Conservation (phyloP, 768 basidiomycete species). For the Podaxis sp. region DNA sequence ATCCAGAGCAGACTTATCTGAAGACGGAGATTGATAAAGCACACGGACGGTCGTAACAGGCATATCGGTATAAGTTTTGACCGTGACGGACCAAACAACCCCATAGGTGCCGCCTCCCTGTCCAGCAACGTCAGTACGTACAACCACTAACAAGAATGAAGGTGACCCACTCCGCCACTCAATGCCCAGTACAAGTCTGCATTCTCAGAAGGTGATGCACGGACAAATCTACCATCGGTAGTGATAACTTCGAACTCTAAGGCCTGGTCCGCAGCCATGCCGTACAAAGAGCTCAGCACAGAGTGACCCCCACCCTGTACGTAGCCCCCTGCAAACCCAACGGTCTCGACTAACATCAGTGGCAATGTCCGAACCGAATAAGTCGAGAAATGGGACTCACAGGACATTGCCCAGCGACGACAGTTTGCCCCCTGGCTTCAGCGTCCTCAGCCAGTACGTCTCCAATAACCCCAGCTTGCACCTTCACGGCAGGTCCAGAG, state of each 20-base stretch:
- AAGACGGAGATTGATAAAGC: slow-evolving; percentile 10
- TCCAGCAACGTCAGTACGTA: background rate
- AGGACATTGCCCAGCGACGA: slow-evolving; percentile 20
- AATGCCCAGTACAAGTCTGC: slow-evolving; percentile 45
- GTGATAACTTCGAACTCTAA: slow-evolving; percentile 39
- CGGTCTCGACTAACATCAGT: slow-evolving; percentile 21
- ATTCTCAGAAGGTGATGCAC: slow-evolving; percentile 36
- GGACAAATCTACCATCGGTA: slow-evolving; percentile 35
- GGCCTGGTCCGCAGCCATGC: slow-evolving; percentile 29
- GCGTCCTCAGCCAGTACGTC: slow-evolving; percentile 15
- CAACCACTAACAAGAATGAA: slow-evolving; percentile 11
- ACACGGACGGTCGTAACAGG: slow-evolving; percentile 16
- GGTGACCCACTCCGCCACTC: slow-evolving; percentile 35
- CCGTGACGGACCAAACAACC: slow-evolving; percentile 16
- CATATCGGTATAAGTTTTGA: slow-evolving; percentile 18
- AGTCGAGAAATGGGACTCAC: slow-evolving; percentile 3
- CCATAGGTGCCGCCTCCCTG: slow-evolving; percentile 13
- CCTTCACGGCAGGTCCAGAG: slow-evolving; percentile 19
- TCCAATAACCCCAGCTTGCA: slow-evolving; percentile 20
- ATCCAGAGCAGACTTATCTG: slow-evolving; percentile 7
- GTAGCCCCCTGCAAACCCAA: slow-evolving; percentile 41
- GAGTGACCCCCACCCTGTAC: slow-evolving; percentile 36
- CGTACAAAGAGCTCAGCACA: slow-evolving; percentile 17
- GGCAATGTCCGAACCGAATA: background rate
- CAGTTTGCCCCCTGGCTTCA: slow-evolving; percentile 16